Base-by-base conservation (phyloP, 306 rosid species). In the Herpetospermum pedunculosum region DNA sequence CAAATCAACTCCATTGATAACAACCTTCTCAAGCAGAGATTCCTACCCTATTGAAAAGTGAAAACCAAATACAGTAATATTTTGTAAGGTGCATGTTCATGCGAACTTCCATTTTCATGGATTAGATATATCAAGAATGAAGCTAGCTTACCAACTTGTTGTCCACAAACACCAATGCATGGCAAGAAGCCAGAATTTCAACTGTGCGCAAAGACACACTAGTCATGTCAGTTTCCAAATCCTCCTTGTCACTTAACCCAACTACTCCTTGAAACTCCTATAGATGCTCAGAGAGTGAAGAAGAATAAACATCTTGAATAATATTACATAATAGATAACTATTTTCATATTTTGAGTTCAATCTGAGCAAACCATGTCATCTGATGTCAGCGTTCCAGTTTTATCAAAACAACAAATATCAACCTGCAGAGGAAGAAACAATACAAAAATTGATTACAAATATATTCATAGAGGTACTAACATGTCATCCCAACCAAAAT, bases 331-430 rank as follows among this genome's bases (percentile, higher is more conserved):
- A 76, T 11, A 37, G 35, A 76, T 5, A 65, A 73, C 58, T 47
- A 76, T 65, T 64, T 41, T 35, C 18, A 41, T 19, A 75, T 67
- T 58, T 60, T 30, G 53, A 37, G 48, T 62, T 23, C 53, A 32
- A 75, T 41, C 75, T 47, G 32, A 75, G 41, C 83, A 70, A 89
- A 95, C 99, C 99, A 95, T 95, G 85, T 95, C 99, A 76, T 95
- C 99, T 55, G 99, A 95, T 46, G 99, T 95, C 76, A 95, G 91
- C 25, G 99, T 95, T 84, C 99, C 99, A 53, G 99, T 95, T 89
- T 95, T 95, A 89, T 95, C 99, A 43, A 95, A 95, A 84, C 99
- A 95, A 74, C 99, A 95, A 77, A 95, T 91, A 83, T 95, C 99
- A 82, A 95, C 99, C 99, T 95, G 83, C 69, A 81, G n/a, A 63